Evolutionary conservation across 139 green algal genomes (phyloP).

Genomic region (Tetraselmis chui): DNA sequence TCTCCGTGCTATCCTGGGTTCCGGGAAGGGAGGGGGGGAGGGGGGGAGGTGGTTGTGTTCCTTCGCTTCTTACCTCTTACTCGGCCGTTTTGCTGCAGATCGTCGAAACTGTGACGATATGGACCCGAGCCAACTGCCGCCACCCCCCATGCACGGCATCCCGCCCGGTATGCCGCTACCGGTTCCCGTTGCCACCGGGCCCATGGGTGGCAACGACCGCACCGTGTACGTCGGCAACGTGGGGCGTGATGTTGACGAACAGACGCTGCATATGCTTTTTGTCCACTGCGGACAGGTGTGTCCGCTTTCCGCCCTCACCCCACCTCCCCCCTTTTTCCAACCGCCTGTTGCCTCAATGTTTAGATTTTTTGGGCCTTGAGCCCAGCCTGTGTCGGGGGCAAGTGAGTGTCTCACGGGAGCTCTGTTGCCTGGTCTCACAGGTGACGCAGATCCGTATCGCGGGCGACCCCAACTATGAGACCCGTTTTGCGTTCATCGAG

Average conservation of each 20-base stretch:
- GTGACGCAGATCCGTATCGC: conserved; percentile 30
- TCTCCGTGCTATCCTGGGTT: too few species aligned
- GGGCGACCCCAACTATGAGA: conserved; percentile 28
- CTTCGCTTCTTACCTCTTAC: too few species aligned
- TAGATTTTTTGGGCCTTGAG: too few species aligned
- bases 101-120: too few species aligned
- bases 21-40: too few species aligned
- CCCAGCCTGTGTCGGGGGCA: too few species aligned
- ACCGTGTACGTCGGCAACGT: conserved; percentile 32
- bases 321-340: too few species aligned
- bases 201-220: conserved; percentile 10
- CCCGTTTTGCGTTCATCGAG: conserved; percentile 34
- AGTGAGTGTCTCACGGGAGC: too few species aligned
- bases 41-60: too few species aligned
- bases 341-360: too few species aligned
- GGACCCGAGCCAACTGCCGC: not conserved
- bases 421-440: too few species aligned
- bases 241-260: conserved; percentile 19
- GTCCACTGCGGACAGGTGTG: conserved; percentile 26
- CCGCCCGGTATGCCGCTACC: not conserved
- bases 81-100: too few species aligned
- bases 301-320: not conserved
- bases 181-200: not conserved
- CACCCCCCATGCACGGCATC: not conserved
- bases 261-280: conserved; percentile 20